Conservation (phyloP, 495 filamentous ascomycete species). For the Aspergillus funiculosus region DNA sequence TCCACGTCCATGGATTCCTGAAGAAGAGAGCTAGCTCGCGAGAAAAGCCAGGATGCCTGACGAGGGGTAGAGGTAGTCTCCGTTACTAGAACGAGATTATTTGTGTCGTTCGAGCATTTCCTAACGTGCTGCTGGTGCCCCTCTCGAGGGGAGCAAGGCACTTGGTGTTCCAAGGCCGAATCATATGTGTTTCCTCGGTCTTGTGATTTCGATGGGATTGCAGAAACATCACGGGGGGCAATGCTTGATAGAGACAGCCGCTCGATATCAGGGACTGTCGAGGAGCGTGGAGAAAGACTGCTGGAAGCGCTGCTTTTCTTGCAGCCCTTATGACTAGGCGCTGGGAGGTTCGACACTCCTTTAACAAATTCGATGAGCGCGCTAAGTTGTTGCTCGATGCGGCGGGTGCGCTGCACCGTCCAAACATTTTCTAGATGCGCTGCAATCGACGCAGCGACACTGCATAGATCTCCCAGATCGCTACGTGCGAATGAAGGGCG, state of each 20-base stretch:
- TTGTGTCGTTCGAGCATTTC: constrained; percentile 13
- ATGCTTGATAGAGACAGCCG: constrained; percentile 2
- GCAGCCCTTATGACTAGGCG: not conserved
- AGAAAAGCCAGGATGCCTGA: constrained; percentile 18
- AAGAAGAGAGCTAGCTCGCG: constrained; percentile 28
- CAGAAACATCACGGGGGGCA: not conserved
- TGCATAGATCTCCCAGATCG: constrained; percentile 23
- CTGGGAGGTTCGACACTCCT: constrained; percentile 2
- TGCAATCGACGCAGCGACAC: constrained; percentile 21
- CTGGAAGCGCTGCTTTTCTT: not conserved
- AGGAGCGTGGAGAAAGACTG: constrained; percentile 1
- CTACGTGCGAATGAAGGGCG: constrained; percentile 23
- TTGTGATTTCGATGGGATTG: not conserved
- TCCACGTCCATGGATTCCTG: constrained; percentile 28
- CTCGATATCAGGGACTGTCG: constrained; percentile 4
- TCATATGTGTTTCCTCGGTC: not conserved
- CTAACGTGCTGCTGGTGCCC: constrained; percentile 12
- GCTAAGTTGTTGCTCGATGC: constrained; percentile 16
- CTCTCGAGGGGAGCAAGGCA: not conserved
- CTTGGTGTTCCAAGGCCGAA: constrained; percentile 1
- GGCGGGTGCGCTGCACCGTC: constrained; percentile 12
- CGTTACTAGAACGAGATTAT: constrained; percentile 10
- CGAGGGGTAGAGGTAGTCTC: constrained; percentile 1
- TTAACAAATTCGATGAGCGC: constrained; percentile 23
- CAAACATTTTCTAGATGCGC: constrained; percentile 23